Evolutionary conservation across 345 rosid species (phyloP), one percentile per base, ranked within the genome.

Genomic region (Balakata baccata): DNA sequence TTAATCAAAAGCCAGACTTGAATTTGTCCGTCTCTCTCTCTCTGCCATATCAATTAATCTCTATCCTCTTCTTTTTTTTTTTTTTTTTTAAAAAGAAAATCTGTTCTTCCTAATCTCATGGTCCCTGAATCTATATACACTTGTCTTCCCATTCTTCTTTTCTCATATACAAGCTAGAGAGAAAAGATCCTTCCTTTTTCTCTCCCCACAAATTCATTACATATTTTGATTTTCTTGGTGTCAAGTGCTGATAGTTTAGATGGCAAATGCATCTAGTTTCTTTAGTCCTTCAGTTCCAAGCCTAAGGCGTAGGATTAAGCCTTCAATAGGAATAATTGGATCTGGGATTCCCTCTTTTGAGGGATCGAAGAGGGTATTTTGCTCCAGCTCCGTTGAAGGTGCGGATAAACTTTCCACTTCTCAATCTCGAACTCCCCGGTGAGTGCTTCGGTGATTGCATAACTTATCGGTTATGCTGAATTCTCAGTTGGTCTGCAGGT

Each of bases 181-280:
- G 17, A 0, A 69, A 64, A 71, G 77, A 77, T 82, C 83, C 41
- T 69, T 43, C 18, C 66, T 81, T 81, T 77, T 64, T n/a, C 10
- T 61, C 52, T 4, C 4, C 25, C 10, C 25, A 16, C 23, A 0
- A 0, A 4, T 11, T 39, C 62, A 58, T 12, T 12, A 13, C 45
- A 45, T 49, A 46, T 57, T 37, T 54, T 70, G 2, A 16, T 3
- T 66, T 73, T 60, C 17, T 67, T 45, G 64, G 43, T 41, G 0
- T 34, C 16, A 70, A 37, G 71, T 20, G 76, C 64, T 72, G 6
- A 67, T 22, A 23, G 11, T 25, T 13, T 46, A 71, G 76, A 94
- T 92, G 98, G 98, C 96, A 56, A 90, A 85, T 83, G 88, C 92
- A 81, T 89, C 89, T 84, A 92, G 92, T 64, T 78, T 88, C 64